Evolutionary conservation across 768 basidiomycete species (phyloP), one percentile per base, ranked within the genome.

Genomic region (Boletus tomentosulus): DNA sequence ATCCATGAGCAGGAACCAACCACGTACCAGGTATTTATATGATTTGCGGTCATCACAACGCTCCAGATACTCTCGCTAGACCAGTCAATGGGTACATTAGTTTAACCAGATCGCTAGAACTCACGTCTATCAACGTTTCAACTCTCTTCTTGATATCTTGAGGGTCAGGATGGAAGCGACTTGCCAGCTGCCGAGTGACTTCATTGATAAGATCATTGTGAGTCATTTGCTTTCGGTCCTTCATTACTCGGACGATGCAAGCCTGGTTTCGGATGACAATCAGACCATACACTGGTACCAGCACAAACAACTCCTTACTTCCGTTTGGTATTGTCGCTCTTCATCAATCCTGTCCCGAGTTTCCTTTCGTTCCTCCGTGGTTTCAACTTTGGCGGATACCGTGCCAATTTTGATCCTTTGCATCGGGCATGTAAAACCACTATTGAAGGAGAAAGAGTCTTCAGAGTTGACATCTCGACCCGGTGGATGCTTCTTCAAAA

Each of bases 221-320:
- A 6, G 78, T 73, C 84, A 98, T 86, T 50, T 82, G 80, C 67
- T 98, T 98, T 51, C 94, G 77, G 66, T 92, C 87, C 73, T 98
- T 98, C 96, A 99, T 98, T 28, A 98, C 85, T 31, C 97, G 86
- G 25, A 99, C 97, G 57, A 98, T 88, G 65, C 92, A 98, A 1
- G 97, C 97, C 95, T 99, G 57, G n/a, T 12, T 46, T 3, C 46
- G n/a, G 22, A 33, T 30, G 8, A 3, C 38, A 41, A n/a, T 59
- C 52, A 62, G 35, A 55, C 9, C 7, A 22, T 16, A 45, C 33
- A 39, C 4, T 35, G 41, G 35, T 45, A 51, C 27, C 34, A 12
- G 16, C 42, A 30, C 19, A 19, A 28, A 44, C 11, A 22, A 13
- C 25, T 5, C 10, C 82, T 50, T 56, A 92, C 96, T 76, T 98